Evolutionary conservation across 371 early-diverging fungal species (phyloP), one percentile per base, ranked within the genome.

Genomic region (Mortierella sp.): DNA sequence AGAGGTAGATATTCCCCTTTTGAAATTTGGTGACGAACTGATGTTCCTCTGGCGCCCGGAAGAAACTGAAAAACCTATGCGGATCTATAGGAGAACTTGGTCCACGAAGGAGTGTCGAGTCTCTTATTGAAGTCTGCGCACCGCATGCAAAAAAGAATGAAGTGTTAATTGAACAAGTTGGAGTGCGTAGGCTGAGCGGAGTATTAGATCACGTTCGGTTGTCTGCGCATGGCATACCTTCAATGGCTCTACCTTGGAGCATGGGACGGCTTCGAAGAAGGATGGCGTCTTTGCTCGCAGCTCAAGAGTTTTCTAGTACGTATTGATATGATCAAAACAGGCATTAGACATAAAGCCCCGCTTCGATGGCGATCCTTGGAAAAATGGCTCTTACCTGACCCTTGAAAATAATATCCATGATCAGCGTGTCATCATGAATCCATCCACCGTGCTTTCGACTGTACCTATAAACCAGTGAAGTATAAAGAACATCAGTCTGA

Each of bases 361-460:
- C 8, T 21, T 49, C 17, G 28, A 30, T 15, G 23, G 14, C 11
- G 8, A 17, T n/a, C 27, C 30, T 26, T 24, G 6, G 24, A 41
- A 6, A 6, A 23, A 39, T 27, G 2, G 14, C 26, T 44, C 76
- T 64, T 64, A 76, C 76, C 21, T 56, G 31, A 8, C 62, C 62
- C 57, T 76, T 76, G 65, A 76, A 76, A 6, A 24, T 37, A 43
- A 76, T 76, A 44, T 76, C 58, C 24, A 42, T 37, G 4, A 76
- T 41, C 2, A 56, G 64, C 14, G 70, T 76, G 21, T 64, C 58
- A 21, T 76, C 76, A 19, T 76, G 76, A 19, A 69, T 69, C 76
- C 76, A 76, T 17, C 76, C 76, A 3, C 69, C 70, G 23, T 76
- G 76, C 23, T 76, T 76, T 32, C 41, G 64, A 42, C 76, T 76